These are phyloP conservation scores for Boletus barrowsii DNA, from an alignment of 768 basidiomycete genomes.

Conservation along the genomic window DNA sequence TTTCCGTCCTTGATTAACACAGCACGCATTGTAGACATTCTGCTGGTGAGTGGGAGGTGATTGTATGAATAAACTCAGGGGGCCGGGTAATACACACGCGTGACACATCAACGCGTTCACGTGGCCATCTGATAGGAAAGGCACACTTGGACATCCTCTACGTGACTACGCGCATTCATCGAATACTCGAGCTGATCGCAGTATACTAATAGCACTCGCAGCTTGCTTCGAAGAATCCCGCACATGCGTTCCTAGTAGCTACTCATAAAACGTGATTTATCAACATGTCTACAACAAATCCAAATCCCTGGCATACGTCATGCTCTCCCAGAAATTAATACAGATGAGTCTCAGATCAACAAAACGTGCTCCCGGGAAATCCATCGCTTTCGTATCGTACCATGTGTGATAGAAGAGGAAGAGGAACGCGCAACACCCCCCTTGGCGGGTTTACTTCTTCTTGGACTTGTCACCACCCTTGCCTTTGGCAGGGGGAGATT, in stretches of 20 bases:
- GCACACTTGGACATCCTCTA: too few relatives aligned
- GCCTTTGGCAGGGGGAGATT: conserved; percentile 28
- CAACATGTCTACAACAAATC: conserved; percentile 6
- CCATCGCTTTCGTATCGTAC: conserved; percentile 6
- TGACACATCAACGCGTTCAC: too few relatives aligned
- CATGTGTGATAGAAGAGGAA: not conserved
- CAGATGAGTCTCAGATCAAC: not conserved
- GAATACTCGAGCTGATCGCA: too few relatives aligned
- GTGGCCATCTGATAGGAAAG: too few relatives aligned
- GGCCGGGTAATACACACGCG: too few relatives aligned
- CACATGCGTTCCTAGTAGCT: too few relatives aligned
- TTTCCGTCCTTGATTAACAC: conserved; percentile 73
- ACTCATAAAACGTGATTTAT: not conserved
- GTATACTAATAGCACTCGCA: too few relatives aligned
- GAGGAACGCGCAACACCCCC: not conserved
- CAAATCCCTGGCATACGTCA: not conserved
- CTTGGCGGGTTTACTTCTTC: conserved; percentile 26
- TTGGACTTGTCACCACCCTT: conserved; percentile 28
- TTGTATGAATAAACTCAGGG: too few relatives aligned
- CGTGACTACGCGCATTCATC: too few relatives aligned
- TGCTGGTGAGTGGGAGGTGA: too few relatives aligned
- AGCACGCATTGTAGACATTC: conserved; percentile 59
- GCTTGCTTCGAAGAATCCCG: too few relatives aligned
- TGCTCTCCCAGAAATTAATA: not conserved
- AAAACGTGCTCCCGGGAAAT: not conserved